Percentiles rank a stretch among this genome's conserved stretches.
Evolutionary conservation across 2,329 filamentous ascomycete species (phyloP).

Genomic region (Calonectria hawksworthii): DNA sequence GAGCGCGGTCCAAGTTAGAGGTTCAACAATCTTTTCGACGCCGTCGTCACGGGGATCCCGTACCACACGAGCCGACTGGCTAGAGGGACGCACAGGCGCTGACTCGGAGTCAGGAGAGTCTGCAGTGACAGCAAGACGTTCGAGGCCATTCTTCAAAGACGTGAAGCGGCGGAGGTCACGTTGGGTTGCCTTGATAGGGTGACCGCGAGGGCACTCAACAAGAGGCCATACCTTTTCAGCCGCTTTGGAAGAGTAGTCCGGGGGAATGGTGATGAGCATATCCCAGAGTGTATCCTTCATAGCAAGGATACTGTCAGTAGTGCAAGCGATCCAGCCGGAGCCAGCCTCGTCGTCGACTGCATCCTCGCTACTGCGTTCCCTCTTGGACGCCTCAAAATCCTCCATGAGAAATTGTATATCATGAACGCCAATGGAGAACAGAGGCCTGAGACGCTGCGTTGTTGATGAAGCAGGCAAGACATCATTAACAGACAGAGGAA

Average conservation of each 20-base stretch:
- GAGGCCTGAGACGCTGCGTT: constrained; percentile 77
- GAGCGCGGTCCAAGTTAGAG: constrained; percentile 77
- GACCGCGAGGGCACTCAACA: constrained; percentile 75
- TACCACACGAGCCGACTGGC: constrained; percentile 44
- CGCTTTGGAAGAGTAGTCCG: constrained; percentile 69
- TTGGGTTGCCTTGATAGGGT: constrained; percentile 85
- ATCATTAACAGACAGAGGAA: constrained; percentile 81
- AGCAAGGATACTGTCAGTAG: constrained; percentile 91
- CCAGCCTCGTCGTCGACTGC: constrained; percentile 62
- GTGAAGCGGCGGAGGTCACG: constrained; percentile 87
- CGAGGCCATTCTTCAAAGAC: constrained; percentile 75
- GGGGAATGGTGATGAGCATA: constrained; percentile 86
- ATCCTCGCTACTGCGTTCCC: constrained; percentile 51
- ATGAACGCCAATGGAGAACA: constrained; percentile 95
- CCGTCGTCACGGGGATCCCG: constrained; percentile 61
- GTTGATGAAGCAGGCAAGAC: constrained; percentile 74
- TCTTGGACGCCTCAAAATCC: constrained; percentile 65
- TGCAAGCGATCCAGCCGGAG: constrained; percentile 91
- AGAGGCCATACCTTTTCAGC: constrained; percentile 80
- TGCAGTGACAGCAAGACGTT: constrained; percentile 55
- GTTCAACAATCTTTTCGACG: constrained; percentile 71
- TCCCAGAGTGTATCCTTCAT: constrained; percentile 92
- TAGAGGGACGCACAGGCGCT: constrained; percentile 44
- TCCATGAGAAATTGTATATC: constrained; percentile 86
- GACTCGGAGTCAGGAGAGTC: constrained; percentile 47